These are phyloP conservation scores for Vaccinium corymbosum DNA, from an alignment of 148 eudicot species.

Conservation along the genomic window DNA sequence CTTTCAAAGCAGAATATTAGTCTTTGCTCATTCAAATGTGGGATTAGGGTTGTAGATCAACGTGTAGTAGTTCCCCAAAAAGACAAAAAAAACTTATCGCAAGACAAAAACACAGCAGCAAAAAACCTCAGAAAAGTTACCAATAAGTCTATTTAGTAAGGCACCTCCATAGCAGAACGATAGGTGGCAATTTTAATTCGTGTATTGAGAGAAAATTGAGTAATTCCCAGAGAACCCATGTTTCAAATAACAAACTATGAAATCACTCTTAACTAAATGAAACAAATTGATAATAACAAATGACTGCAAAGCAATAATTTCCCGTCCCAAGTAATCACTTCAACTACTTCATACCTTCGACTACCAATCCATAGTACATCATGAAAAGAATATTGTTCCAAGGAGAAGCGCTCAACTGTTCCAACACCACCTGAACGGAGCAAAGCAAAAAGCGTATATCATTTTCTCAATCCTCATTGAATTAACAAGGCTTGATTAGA, in stretches of 20 bases:
- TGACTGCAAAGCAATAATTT: neutral
- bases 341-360: conserved; percentile 42
- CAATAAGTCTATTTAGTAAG: neutral
- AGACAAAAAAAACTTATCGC: neutral
- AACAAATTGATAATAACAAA: neutral
- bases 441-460: neutral
- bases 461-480: neutral
- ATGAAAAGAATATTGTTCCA: conserved; percentile 65
- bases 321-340: neutral
- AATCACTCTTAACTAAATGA: neutral
- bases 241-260: neutral
- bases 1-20: neutral
- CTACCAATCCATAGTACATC: conserved; percentile 59
- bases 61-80: neutral
- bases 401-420: conserved; percentile 57
- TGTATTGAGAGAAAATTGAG: neutral
- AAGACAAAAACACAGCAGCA: neutral
- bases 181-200: neutral
- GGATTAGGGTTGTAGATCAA: neutral
- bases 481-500: neutral
- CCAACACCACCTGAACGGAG: conserved; percentile 46
- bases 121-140: neutral
- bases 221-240: neutral
- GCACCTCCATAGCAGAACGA: neutral
- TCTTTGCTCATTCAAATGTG: neutral